These are phyloP conservation scores for Rhododendron mucronatum DNA, from an alignment of 148 eudicot species.

Conservation along the genomic window DNA sequence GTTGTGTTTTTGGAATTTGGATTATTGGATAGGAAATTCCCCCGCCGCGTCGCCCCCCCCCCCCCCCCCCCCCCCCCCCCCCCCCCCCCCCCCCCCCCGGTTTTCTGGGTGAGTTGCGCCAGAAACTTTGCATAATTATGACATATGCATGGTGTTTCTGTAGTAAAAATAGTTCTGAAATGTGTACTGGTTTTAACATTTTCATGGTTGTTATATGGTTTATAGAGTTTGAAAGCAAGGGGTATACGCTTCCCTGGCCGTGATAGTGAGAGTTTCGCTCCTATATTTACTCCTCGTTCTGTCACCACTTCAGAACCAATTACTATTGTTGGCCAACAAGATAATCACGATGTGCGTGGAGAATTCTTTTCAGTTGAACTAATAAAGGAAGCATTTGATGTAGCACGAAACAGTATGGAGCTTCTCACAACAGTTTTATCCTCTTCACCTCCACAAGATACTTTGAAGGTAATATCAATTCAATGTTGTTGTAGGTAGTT, in stretches of 20 bases:
- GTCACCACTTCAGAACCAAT: conserved; percentile 53
- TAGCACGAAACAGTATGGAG: conserved; percentile 83
- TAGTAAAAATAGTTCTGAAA: background rate
- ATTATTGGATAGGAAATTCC: too few species aligned
- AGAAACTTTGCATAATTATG: background rate
- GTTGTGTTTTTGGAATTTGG: background rate
- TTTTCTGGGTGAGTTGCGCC: background rate
- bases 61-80: background rate
- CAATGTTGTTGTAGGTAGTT: background rate
- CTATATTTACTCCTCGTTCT: conserved; percentile 83
- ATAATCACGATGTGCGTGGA: conserved; percentile 46
- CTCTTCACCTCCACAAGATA: conserved; percentile 94
- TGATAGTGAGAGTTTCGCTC: conserved; percentile 78
- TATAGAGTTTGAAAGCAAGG: conserved; percentile 83
- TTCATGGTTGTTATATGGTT: background rate
- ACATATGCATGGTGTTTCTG: background rate
- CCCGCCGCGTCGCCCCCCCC: background rate
- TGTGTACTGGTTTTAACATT: background rate
- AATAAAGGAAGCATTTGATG: conserved; percentile 89
- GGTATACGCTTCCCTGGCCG: conserved; percentile 95
- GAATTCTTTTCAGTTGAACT: conserved; percentile 63
- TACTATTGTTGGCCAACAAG: conserved; percentile 41
- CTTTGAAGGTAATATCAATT: conserved; percentile 58
- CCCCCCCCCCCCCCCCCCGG: background rate
- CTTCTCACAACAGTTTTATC: conserved; percentile 88